Evolutionary conservation across 2,329 filamentous ascomycete genomes (phyloP), one percentile per base, ranked within the genome.

Genomic region (Penicillium sp.): DNA sequence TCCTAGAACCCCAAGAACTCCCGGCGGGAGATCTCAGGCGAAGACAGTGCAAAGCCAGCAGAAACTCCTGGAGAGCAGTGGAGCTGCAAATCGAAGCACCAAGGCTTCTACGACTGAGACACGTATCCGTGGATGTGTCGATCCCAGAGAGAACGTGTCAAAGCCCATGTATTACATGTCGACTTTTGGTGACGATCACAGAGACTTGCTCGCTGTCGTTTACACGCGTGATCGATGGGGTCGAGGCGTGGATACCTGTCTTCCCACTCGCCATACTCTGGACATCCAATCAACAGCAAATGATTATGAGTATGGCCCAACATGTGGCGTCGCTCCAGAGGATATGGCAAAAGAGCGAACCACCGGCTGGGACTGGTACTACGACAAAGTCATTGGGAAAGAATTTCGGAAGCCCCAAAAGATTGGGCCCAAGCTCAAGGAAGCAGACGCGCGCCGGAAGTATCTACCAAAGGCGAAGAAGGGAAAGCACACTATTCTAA

Each of bases 361-460:
- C 1, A 66, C 70, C 8, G 78, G 79, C 19, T 85, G 83, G 81
- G 76, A 81, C 51, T 88, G 86, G 86, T 88, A 85, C 67, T 77
- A 80, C 56, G 70, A 78, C 10, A 64, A 73, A 26, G 75, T 76
- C 24, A 78, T 81, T 28, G 77, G 77, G 45, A 70, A 75, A 13
- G 64, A 55, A 2, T 85, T 87, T 60, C 67, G 70, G 7, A 69
- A 70, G 53, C 75, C 72, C 17, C 85, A 87, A 63, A 69, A 67
- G 4, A 67, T 75, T 4, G 70, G 66, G 19, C 35, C 37, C 26
- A 58, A 44, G 1, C 65, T 86, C 8, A 70, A 65, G 10, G 70
- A 73, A 37, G 69, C 76, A 12, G 73, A 81, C 50, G 81, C 75
- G 2, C 67, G 70, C 17, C 62, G 65, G n/a, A 59, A 58, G 2